Evolutionary conservation across 2,329 filamentous ascomycete species (phyloP).

Genomic region (Fusarium camptoceras): DNA sequence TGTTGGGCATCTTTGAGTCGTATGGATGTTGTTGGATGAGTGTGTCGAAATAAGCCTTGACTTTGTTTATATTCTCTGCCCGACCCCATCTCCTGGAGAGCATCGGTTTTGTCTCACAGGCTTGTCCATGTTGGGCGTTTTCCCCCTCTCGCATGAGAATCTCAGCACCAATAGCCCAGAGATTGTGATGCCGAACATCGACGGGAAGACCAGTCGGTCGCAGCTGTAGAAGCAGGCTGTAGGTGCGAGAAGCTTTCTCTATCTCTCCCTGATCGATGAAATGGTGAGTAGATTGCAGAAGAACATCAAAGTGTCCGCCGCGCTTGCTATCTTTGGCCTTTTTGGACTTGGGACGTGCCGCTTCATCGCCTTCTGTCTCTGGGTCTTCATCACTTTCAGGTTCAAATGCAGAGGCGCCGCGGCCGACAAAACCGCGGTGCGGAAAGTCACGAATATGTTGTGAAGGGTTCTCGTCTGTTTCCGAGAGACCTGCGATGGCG

Average conservation of each 20-base stretch:
- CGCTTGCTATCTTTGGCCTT: constrained; percentile 24
- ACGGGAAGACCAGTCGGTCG: constrained; percentile 57
- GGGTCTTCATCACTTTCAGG: constrained; percentile 36
- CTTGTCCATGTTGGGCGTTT: constrained; percentile 40
- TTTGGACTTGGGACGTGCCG: constrained; percentile 26
- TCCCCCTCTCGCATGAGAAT: constrained; percentile 75
- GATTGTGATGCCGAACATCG: constrained; percentile 75
- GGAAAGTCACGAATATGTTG: constrained; percentile 60
- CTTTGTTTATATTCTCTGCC: constrained; percentile 58
- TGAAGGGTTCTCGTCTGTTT: constrained; percentile 59
- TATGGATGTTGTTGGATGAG: constrained; percentile 83
- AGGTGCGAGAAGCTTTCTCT: constrained; percentile 76
- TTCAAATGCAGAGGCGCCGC: constrained; percentile 21
- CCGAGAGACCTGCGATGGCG: constrained; percentile 62
- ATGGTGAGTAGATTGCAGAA: constrained; percentile 77
- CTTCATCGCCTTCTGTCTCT: constrained; percentile 26
- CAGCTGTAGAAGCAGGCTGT: constrained; percentile 77
- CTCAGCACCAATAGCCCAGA: constrained; percentile 89
- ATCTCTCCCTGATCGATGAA: constrained; percentile 79
- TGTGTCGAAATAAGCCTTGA: constrained; percentile 76
- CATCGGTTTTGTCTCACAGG: neutral
- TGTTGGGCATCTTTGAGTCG: constrained; percentile 68
- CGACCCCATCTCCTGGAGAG: constrained; percentile 54
- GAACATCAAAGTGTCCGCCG: constrained; percentile 68
- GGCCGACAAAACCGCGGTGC: constrained; percentile 54